Percentiles rank a stretch among this genome's conserved stretches.
Conservation (phyloP, 768 basidiomycete genomes). For the Suillus decipiens region DNA sequence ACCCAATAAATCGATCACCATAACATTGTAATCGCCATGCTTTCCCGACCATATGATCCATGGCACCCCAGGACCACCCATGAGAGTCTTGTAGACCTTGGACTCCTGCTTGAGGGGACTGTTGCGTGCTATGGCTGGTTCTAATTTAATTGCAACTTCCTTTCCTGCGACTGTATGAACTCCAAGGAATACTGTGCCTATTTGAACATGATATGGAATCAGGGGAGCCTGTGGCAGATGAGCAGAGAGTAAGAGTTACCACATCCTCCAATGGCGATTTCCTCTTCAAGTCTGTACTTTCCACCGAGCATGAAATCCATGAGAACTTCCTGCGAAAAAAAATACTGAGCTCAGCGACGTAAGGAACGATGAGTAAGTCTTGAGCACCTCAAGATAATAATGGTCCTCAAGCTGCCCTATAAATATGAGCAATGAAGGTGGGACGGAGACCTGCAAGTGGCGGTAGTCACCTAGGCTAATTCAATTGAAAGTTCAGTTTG, state of each 20-base stretch:
- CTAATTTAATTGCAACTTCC: constrained; percentile 82
- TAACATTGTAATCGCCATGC: constrained; percentile 94
- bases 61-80: constrained; percentile 86
- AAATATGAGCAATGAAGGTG: not conserved
- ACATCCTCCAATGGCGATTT: constrained; percentile 80
- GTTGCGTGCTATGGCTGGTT: constrained; percentile 55
- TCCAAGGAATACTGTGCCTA: constrained; percentile 77
- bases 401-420: not conserved
- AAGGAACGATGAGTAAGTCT: not conserved
- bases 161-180: constrained; percentile 82
- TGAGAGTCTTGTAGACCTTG: constrained; percentile 89
- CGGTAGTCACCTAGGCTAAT: not conserved
- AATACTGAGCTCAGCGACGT: not conserved
- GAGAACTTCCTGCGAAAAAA: not conserved
- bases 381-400: not conserved
- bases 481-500: constrained; percentile 15
- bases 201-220: constrained; percentile 16
- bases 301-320: constrained; percentile 61
- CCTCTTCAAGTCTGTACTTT: constrained; percentile 77
- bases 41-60: constrained; percentile 93
- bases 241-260: constrained; percentile 39
- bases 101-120: constrained; percentile 86
- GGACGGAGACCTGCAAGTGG: constrained; percentile 11
- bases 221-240: not conserved
- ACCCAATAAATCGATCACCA: constrained; percentile 96